Base-by-base conservation (phyloP, 1,139 yeast genomes). In the Pichia terricola region DNA sequence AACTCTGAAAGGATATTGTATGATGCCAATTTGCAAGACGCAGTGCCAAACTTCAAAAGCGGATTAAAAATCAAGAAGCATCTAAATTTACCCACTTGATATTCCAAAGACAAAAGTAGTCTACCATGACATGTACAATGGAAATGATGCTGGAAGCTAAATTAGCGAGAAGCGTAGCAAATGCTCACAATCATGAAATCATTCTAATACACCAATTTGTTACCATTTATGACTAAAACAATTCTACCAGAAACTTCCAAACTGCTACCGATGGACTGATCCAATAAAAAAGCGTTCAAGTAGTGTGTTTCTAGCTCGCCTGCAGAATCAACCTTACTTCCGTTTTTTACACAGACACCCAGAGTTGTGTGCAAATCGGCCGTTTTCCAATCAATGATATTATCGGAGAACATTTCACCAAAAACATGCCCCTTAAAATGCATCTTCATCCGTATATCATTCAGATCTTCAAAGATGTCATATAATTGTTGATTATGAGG, bases 361-460 rank as follows among this genome's bases (percentile, higher is more conserved):
- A 57, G 30, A 3, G 59, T 50, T 40, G 54, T 45, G 41, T 59
- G 62, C 4, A 55, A 43, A 3, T 31, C 30, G 10, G 44, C 40
- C 3, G 42, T 40, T 10, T 42, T 41, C 40, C 48, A 42, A 25
- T 46, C 38, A 3, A 57, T 28, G 2, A 50, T 46, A 7, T 36
- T 25, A 9, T 32, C 38, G 1, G 43, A 37, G 3, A 44, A 45
- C 2, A 37, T 31, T 42, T 58, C 62, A 8, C 60, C 61, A 11
- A 44, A 41, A 5, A 51, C 55, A 25, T 31, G 22, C 8, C 59
- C 57, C 2, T 26, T 16, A 7, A 26, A 28, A 30, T 22, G 11
- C 3, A 4, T 16, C 11, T 10, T 31, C 11, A 9, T 22, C 10
- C 3, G 25, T 5, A 9, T 38, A 28, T 34, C 11, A 51, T 28